Conservation (phyloP, 2,329 filamentous ascomycete genomes). For the Epicoccum sorghinum region DNA sequence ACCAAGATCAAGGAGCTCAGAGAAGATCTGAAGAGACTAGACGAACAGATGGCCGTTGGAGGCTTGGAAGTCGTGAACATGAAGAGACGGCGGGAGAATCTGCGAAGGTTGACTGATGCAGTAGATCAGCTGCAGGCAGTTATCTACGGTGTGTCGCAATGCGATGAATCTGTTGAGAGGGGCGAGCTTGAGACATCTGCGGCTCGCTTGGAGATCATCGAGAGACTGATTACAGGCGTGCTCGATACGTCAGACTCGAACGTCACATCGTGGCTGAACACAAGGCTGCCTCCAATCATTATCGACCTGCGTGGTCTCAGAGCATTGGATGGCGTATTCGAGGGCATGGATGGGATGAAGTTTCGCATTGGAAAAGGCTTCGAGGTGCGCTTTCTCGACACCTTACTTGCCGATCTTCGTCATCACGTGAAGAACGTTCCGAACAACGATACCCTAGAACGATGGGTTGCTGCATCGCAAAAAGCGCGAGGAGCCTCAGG, state of each 20-base stretch:
- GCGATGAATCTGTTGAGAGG: conserved; percentile 80
- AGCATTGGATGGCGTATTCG: conserved; percentile 78
- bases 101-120: conserved; percentile 80
- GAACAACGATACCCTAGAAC: conserved; percentile 73
- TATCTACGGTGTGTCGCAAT: conserved; percentile 74
- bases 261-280: conserved; percentile 40
- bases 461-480: conserved; percentile 81
- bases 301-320: conserved; percentile 77
- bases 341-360: conserved; percentile 77
- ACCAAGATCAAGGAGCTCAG: conserved; percentile 81
- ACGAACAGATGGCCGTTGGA: conserved; percentile 83
- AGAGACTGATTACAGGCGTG: conserved; percentile 80
- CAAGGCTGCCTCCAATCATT: conserved; percentile 50
- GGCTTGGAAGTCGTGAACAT: conserved; percentile 87
- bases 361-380: conserved; percentile 86
- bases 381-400: conserved; percentile 77
- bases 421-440: conserved; percentile 79
- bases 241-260: conserved; percentile 49
- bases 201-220: conserved; percentile 76
- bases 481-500: conserved; percentile 71
- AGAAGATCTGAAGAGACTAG: conserved; percentile 78
- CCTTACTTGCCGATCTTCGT: conserved; percentile 79
- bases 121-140: conserved; percentile 83
- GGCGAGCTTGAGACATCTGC: conserved; percentile 85
- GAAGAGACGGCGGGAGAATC: conserved; percentile 79